These are phyloP conservation scores for Lentinula guzmanii DNA, from an alignment of 768 basidiomycete genomes.

Conservation along the genomic window DNA sequence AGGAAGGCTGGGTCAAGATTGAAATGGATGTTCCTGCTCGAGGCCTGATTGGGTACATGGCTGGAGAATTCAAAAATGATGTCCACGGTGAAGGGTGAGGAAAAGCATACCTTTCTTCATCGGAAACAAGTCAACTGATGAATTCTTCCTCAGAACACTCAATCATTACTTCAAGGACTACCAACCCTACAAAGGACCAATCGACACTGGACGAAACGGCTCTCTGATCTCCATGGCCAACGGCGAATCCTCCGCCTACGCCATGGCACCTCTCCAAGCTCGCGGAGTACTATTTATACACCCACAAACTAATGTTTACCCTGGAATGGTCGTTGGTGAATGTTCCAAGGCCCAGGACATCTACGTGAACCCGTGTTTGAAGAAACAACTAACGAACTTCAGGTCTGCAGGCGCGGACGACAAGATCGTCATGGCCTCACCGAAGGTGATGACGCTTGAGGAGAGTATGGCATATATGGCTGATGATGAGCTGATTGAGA, in stretches of 20 bases:
- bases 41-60: slow-evolving; percentile 46
- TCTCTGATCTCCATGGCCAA: slow-evolving; percentile 40
- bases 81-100: slow-evolving; percentile 43
- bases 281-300: slow-evolving; percentile 40
- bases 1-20: slow-evolving; percentile 35
- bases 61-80: slow-evolving; percentile 47
- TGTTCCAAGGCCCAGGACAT: slow-evolving; percentile 38
- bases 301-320: slow-evolving; percentile 39
- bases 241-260: slow-evolving; percentile 41
- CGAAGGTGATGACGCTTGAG: slow-evolving; percentile 37
- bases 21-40: slow-evolving; percentile 44
- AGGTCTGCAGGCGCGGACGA: slow-evolving; percentile 43
- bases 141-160: slow-evolving; percentile 27
- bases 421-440: slow-evolving; percentile 41
- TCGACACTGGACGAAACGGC: slow-evolving; percentile 43
- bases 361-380: slow-evolving; percentile 41
- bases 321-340: slow-evolving; percentile 49
- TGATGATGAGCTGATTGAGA: slow-evolving; percentile 43
- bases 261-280: slow-evolving; percentile 44
- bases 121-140: neutral
- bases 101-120: neutral
- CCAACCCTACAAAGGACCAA: slow-evolving; percentile 33
- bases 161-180: slow-evolving; percentile 50
- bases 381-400: slow-evolving; percentile 46
- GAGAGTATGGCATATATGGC: slow-evolving; percentile 43